These are phyloP conservation scores for Candida awuae DNA, from an alignment of 805 yeast species.

Conservation along the genomic window DNA sequence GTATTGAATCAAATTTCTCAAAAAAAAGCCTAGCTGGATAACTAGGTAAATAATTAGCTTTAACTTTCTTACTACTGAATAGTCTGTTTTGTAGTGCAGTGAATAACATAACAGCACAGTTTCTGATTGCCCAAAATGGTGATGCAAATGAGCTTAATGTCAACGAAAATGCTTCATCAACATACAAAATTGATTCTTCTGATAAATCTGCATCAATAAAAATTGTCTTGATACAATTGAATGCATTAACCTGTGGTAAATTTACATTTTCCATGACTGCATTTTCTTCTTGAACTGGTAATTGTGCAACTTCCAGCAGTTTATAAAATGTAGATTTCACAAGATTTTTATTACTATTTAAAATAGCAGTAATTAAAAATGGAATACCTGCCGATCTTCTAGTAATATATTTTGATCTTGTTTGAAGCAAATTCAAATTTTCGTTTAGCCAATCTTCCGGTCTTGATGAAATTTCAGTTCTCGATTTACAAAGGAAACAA, in stretches of 20 bases:
- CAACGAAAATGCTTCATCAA: conserved; percentile 51
- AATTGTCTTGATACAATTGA: conserved; percentile 71
- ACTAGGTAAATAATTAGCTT: conserved; percentile 24
- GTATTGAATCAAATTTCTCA: conserved; percentile 48
- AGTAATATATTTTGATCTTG: conserved; percentile 62
- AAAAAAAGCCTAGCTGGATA: conserved; percentile 56
- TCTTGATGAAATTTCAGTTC: conserved; percentile 25
- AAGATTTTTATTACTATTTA: conserved; percentile 44
- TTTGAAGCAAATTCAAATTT: conserved; percentile 38
- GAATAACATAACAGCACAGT: conserved; percentile 90
- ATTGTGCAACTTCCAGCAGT: conserved; percentile 47
- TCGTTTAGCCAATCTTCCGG: conserved; percentile 53
- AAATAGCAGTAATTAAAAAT: conserved; percentile 61
- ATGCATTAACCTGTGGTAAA: conserved; percentile 89
- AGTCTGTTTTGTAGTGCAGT: conserved; percentile 74
- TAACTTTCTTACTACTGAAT: conserved; percentile 51
- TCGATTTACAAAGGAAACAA: conserved; percentile 46
- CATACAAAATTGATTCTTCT: conserved; percentile 39
- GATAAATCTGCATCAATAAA: conserved; percentile 67
- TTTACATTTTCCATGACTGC: conserved; percentile 42
- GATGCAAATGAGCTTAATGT: conserved; percentile 59
- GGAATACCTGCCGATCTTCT: conserved; percentile 94
- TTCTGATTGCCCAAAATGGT: conserved; percentile 75
- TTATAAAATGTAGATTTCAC: conserved; percentile 42
- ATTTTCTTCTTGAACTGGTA: conserved; percentile 35